Percentiles rank a stretch among this genome's conserved stretches.
Conservation (phyloP, 1,284 basidiomycete genomes). For the Athelia psychrophila region DNA sequence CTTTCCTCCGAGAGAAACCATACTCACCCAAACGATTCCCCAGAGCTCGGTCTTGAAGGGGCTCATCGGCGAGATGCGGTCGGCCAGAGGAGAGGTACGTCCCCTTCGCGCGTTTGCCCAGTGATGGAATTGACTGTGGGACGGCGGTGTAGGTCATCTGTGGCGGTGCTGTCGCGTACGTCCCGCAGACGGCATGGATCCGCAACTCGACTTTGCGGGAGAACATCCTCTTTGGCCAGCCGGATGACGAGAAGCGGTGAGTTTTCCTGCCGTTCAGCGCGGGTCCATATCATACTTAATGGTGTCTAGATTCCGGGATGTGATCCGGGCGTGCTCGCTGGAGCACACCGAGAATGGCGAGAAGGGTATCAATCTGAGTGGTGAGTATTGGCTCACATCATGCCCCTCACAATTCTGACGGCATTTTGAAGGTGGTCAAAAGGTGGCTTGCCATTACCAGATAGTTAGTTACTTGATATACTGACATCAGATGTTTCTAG, state of each 20-base stretch:
- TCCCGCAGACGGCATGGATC: slow-evolving; percentile 61
- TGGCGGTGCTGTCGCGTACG: slow-evolving; percentile 52
- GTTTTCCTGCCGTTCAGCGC: too few species aligned
- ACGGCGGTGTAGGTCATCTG: slow-evolving; percentile 34
- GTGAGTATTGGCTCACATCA: slow-evolving; percentile 22
- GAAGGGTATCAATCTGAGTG: slow-evolving; percentile 71
- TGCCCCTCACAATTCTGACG: background rate
- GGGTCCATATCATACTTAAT: too few species aligned
- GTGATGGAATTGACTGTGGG: slow-evolving; percentile 1
- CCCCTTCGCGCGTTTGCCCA: background rate
- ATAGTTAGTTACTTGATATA: slow-evolving; percentile 5
- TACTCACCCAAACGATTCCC: too few species aligned
- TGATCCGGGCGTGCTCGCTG: slow-evolving; percentile 45
- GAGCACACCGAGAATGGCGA: slow-evolving; percentile 56
- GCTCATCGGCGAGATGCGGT: slow-evolving; percentile 60
- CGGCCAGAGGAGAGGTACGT: slow-evolving; percentile 35
- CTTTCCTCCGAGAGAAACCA: too few species aligned
- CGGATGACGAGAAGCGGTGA: slow-evolving; percentile 35
- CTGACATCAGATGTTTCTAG: slow-evolving; percentile 29
- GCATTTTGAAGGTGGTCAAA: slow-evolving; percentile 44
- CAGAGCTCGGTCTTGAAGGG: slow-evolving; percentile 45
- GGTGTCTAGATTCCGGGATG: slow-evolving; percentile 29
- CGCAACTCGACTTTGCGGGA: slow-evolving; percentile 54
- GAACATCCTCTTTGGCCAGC: slow-evolving; percentile 47
- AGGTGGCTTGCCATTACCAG: slow-evolving; percentile 27